Conservation (phyloP, 2,329 filamentous ascomycete genomes). For the Fusarium pseudograminearum region DNA sequence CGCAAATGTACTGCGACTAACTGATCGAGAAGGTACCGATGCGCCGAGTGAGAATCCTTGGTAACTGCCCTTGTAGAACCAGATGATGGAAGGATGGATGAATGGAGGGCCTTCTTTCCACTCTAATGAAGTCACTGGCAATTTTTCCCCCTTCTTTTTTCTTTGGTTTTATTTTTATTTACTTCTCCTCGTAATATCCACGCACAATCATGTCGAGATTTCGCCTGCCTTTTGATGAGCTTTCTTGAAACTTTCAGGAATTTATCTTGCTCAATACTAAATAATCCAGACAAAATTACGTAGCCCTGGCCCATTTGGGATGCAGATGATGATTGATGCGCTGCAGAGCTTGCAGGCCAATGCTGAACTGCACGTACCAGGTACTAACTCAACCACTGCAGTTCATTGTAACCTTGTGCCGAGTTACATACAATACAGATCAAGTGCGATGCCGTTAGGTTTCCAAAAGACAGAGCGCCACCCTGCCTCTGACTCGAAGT, state of each 20-base stretch:
- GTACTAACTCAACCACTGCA: not conserved
- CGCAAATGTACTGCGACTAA: slow-evolving; percentile 30
- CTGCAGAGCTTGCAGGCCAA: slow-evolving; percentile 7
- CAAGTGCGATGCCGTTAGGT: not conserved
- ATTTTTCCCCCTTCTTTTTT: too few relatives aligned
- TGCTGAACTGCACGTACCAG: not conserved
- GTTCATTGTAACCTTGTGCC: slow-evolving; percentile 1
- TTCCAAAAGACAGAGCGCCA: not conserved
- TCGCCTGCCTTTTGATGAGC: not conserved
- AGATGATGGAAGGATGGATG: not conserved
- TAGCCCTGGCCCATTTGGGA: slow-evolving; percentile 1
- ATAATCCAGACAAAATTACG: not conserved
- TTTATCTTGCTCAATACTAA: slow-evolving; percentile 5
- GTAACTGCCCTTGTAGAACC: slow-evolving; percentile 1
- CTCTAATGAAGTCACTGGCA: not conserved
- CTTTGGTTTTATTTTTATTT: not conserved
- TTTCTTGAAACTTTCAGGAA: slow-evolving; percentile 1
- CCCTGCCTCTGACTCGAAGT: slow-evolving; percentile 23
- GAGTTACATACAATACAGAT: not conserved
- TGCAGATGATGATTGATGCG: not conserved
- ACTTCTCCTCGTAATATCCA: not conserved
- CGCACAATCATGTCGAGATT: slow-evolving; percentile 2
- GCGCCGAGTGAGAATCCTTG: slow-evolving; percentile 41
- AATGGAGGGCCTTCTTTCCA: slow-evolving; percentile 26
- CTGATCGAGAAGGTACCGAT: slow-evolving; percentile 39